Conservation (phyloP, 495 filamentous ascomycete species). For the Eremomyces bilateralis region DNA sequence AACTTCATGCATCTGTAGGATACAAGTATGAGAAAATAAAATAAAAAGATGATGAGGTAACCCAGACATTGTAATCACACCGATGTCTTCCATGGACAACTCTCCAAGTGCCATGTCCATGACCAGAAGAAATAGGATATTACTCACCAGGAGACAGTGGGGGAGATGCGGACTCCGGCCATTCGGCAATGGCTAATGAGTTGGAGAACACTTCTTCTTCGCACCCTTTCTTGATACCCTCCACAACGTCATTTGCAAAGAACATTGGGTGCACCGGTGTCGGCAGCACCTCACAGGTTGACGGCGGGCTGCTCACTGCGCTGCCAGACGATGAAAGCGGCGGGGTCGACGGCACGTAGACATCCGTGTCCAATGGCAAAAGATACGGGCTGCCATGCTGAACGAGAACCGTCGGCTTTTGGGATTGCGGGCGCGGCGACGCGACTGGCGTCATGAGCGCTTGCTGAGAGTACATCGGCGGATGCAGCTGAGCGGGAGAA, state of each 20-base stretch:
- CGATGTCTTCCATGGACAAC: too few species aligned
- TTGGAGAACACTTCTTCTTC: slow-evolving; percentile 54
- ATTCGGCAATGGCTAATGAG: slow-evolving; percentile 55
- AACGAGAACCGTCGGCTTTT: slow-evolving; percentile 54
- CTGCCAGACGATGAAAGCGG: slow-evolving; percentile 71
- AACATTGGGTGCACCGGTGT: slow-evolving; percentile 69
- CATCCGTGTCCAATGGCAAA: slow-evolving; percentile 60
- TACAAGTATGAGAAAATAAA: slow-evolving; percentile 7
- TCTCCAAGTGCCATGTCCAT: too few species aligned
- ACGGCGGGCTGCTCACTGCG: slow-evolving; percentile 67
- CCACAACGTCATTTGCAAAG: slow-evolving; percentile 48
- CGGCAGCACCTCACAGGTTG: slow-evolving; percentile 49
- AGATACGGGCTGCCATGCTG: slow-evolving; percentile 48
- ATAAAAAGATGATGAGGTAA: slow-evolving; percentile 2
- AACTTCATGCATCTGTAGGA: not conserved
- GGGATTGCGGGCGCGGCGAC: slow-evolving; percentile 53
- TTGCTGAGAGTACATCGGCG: slow-evolving; percentile 40
- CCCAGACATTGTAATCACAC: too few species aligned
- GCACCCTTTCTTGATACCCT: slow-evolving; percentile 64
- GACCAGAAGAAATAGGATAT: slow-evolving; percentile 10
- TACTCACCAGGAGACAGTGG: slow-evolving; percentile 86
- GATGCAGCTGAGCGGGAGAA: slow-evolving; percentile 20
- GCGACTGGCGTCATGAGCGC: slow-evolving; percentile 52
- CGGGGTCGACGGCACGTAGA: slow-evolving; percentile 39
- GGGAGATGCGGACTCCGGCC: slow-evolving; percentile 54